phyloP scores from a whole-genome alignment of 805 yeast species.

The Hanseniaspora lachancei region DNA sequence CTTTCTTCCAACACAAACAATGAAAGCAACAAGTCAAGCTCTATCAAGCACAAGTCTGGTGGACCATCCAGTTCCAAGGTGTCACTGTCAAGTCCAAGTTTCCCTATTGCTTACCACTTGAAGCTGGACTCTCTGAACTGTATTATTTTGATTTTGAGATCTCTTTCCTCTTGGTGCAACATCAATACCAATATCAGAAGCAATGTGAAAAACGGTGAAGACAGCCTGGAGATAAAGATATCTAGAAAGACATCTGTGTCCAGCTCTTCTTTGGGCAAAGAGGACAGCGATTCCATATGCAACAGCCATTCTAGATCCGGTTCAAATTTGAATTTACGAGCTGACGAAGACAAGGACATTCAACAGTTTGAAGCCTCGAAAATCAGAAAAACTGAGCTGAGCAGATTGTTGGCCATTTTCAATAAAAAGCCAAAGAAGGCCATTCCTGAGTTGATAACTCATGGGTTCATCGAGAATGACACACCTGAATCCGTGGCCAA shows the following conservation, averaged over 20 bases:
- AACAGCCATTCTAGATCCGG: not conserved
- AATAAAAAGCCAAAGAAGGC: slow-evolving; percentile 81
- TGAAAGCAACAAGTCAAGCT: slow-evolving; percentile 12
- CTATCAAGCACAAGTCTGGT: not conserved
- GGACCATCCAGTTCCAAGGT: not conserved
- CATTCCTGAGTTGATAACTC: slow-evolving; percentile 43
- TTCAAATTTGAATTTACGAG: not conserved
- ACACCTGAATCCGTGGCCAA: slow-evolving; percentile 59
- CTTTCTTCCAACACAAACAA: slow-evolving; percentile 17
- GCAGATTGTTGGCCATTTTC: slow-evolving; percentile 67
- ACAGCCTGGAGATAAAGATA: slow-evolving; percentile 10
- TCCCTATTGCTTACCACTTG: slow-evolving; percentile 71
- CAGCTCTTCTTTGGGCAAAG: slow-evolving; percentile 14
- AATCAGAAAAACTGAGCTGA: slow-evolving; percentile 64
- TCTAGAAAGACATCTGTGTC: slow-evolving; percentile 14
- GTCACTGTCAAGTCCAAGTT: slow-evolving; percentile 23
- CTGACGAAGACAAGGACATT: slow-evolving; percentile 40
- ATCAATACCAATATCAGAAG: slow-evolving; percentile 24
- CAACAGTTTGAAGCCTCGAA: slow-evolving; percentile 75
- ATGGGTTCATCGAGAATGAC: slow-evolving; percentile 49
- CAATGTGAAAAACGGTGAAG: not conserved
- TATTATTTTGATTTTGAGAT: slow-evolving; percentile 67
- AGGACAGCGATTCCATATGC: not conserved
- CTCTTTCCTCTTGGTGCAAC: slow-evolving; percentile 79
- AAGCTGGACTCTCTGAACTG: slow-evolving; percentile 71